Evolutionary conservation across 2,329 filamentous ascomycete species (phyloP).

Genomic region (Fusarium tjaetaba): DNA sequence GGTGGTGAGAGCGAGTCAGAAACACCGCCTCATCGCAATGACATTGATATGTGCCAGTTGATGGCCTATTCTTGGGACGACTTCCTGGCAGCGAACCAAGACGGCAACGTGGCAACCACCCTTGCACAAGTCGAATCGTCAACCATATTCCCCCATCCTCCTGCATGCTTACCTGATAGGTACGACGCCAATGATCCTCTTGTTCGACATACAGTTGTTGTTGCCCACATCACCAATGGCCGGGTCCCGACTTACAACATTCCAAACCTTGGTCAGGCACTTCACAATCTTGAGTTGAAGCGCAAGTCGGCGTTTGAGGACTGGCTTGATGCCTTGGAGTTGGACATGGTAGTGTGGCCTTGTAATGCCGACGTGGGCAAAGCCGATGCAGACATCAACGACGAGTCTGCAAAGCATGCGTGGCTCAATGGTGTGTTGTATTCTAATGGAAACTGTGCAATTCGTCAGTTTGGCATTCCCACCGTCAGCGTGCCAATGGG

Average conservation of each 20-base stretch:
- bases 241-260: not conserved
- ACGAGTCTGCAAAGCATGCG: not conserved
- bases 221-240: not conserved
- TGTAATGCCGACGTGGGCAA: slow-evolving; percentile 2
- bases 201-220: slow-evolving; percentile 1
- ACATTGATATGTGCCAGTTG: slow-evolving; percentile 3
- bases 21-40: not conserved
- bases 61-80: slow-evolving; percentile 11
- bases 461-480: not conserved
- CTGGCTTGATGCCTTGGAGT: not conserved
- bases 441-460: not conserved
- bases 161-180: not conserved
- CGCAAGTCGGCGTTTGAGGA: not conserved
- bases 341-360: not conserved
- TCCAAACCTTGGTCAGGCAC: not conserved
- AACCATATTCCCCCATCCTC: not conserved
- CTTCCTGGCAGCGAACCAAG: not conserved
- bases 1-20: not conserved
- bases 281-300: not conserved
- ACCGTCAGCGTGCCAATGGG: slow-evolving; percentile 3
- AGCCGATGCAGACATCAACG: not conserved
- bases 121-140: not conserved
- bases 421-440: slow-evolving; percentile 3
- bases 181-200: not conserved
- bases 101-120: not conserved